Conservation (phyloP, 2,329 filamentous ascomycete species). For the Dothidotthia symphoricarpi region DNA sequence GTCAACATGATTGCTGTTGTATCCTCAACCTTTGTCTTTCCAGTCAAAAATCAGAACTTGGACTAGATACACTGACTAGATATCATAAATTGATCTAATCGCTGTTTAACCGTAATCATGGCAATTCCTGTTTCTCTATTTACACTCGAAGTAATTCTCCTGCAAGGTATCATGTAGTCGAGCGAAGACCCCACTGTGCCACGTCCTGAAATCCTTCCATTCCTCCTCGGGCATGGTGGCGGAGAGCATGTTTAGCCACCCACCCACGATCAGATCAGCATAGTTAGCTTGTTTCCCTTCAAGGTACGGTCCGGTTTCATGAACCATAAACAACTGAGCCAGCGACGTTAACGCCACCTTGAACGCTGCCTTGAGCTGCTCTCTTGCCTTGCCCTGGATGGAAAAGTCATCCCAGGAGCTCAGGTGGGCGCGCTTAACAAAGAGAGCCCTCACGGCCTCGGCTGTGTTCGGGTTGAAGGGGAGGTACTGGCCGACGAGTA, state of each 20-base stretch:
- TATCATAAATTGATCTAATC: no score
- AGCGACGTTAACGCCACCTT: conserved; percentile 45
- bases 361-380: conserved; percentile 44
- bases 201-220: conserved; percentile 50
- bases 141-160: conserved; percentile 19
- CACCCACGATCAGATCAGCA: conserved; percentile 59
- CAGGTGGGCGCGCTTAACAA: conserved; percentile 49
- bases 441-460: conserved; percentile 48
- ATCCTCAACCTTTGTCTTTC: no score
- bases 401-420: conserved; percentile 47
- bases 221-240: conserved; percentile 46
- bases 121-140: conserved; percentile 4
- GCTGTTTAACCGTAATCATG: conserved; percentile 45
- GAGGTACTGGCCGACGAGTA: conserved; percentile 45
- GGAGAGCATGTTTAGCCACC: conserved; percentile 53
- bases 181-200: conserved; percentile 55
- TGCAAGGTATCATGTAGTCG: conserved; percentile 48
- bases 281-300: conserved; percentile 50
- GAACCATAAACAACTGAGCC: conserved; percentile 43
- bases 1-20: no score
- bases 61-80: no score
- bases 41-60: no score
- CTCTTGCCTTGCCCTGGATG: conserved; percentile 42
- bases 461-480: conserved; percentile 54
- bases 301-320: conserved; percentile 50